Evolutionary conservation across 768 basidiomycete genomes (phyloP).

Genomic region (Lanmaoa pseudosensibilis): DNA sequence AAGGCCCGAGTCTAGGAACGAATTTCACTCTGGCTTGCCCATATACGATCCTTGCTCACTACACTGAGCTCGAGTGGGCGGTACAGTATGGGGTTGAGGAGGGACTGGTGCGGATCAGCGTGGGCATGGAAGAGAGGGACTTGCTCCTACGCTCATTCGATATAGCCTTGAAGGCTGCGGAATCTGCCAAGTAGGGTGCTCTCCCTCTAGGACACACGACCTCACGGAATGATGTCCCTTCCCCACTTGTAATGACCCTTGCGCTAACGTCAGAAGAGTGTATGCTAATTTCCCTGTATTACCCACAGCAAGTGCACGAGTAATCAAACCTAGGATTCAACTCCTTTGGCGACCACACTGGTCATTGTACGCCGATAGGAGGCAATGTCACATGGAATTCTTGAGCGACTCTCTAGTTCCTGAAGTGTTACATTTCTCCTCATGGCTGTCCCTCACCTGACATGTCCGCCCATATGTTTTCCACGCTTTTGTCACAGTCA

Average conservation of each 20-base stretch:
- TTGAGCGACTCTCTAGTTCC: neutral
- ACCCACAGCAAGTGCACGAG: neutral
- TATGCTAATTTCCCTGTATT: neutral
- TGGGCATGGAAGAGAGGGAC: conserved; percentile 81
- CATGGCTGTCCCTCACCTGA: neutral
- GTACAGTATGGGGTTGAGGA: conserved; percentile 80
- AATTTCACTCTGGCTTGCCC: conserved; percentile 96
- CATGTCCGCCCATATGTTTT: neutral
- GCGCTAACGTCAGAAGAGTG: neutral
- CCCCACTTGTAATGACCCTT: neutral
- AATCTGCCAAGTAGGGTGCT: conserved; percentile 34
- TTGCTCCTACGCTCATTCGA: conserved; percentile 58
- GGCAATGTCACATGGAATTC: neutral
- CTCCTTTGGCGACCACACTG: neutral
- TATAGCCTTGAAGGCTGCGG: conserved; percentile 71
- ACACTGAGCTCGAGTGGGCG: conserved; percentile 88
- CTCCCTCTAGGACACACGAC: neutral
- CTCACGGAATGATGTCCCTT: neutral
- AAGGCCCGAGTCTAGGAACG: conserved; percentile 91
- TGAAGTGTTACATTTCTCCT: neutral
- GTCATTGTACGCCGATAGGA: neutral
- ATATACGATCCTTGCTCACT: conserved; percentile 92
- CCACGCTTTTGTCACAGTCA: too few relatives aligned
- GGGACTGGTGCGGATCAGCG: conserved; percentile 81
- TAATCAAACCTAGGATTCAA: neutral